A percentile compares a stretch with the other conserved stretches of the same genome.
phyloP scores from a whole-genome alignment of 305 asterid genomes.

The Solanum aculeatissimum region DNA sequence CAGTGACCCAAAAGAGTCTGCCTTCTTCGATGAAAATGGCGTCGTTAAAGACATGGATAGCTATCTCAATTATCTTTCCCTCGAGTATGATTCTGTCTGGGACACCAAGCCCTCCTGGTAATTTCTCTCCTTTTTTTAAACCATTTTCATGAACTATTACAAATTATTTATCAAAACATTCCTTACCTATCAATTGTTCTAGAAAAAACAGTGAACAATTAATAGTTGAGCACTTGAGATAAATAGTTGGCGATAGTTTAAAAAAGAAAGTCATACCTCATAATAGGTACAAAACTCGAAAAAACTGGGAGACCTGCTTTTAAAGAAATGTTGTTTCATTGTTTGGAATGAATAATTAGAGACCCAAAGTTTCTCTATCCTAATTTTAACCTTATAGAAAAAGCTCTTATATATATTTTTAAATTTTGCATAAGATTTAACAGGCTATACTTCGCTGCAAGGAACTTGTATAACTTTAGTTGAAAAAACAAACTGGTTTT shows the following conservation, averaged over 20 bases:
- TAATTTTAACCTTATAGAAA: background rate
- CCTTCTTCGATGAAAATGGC: conserved; percentile 65
- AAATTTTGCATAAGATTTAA: background rate
- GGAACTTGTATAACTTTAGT: background rate
- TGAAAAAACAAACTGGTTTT: background rate
- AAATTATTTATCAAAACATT: too few species aligned
- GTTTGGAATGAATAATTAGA: background rate
- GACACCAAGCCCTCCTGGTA: conserved; percentile 96
- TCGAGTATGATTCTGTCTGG: conserved; percentile 91
- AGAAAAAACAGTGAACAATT: too few species aligned
- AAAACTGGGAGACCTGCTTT: too few species aligned
- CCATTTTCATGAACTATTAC: too few species aligned
- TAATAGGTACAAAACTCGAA: too few species aligned
- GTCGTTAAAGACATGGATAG: conserved; percentile 82
- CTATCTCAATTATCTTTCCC: conserved; percentile 72
- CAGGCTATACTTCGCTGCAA: background rate
- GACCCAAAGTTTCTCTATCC: background rate
- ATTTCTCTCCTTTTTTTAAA: background rate
- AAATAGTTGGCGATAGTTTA: too few species aligned
- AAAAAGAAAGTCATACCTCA: too few species aligned
- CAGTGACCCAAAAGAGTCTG: conserved; percentile 27
- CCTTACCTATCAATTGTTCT: too few species aligned
- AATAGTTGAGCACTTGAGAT: too few species aligned
- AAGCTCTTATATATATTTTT: background rate
- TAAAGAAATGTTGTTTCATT: too few species aligned